Base-by-base conservation (phyloP, 352 stramenopile genomes). In the Nothophytophthora sp. region DNA sequence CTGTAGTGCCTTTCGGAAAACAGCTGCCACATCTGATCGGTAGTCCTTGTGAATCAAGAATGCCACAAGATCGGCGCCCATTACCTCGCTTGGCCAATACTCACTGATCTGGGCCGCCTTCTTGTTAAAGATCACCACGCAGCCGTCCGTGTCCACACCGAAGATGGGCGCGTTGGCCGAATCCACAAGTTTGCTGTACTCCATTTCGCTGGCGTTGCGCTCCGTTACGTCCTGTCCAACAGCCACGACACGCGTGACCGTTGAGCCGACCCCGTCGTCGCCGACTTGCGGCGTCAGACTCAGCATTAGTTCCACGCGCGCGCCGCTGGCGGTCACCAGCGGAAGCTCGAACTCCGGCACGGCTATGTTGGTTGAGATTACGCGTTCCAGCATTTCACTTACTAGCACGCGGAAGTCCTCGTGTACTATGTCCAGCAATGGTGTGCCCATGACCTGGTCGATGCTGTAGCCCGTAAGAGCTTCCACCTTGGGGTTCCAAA, bases 111-210 rank as follows among this genome's bases (percentile, higher is more conserved):
- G 84, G 20, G 78, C 72, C 0, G 86, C 90, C 62, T 96, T 97
- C 33, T 96, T 86, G 63, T 98, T 98, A 67, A 96, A 98, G 12
- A 92, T 81, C 11, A 86, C 80, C 15, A 92, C 69, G 13, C 57
- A 54, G 5, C 72, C 68, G 5, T 85, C 51, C 9, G 67, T 73
- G 33, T 90, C 75, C 13, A 92, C 76, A 4, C 75, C 81, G 39
- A 94, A 90, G 46, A 89, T 90, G 23, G 81, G 83, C 4, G 83
- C 83, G 34, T 94, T 92, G 2, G 81, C 83, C 4, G 75, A 75
- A 39, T 94, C 77, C 46, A 94, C 73, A 2, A 94, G 65, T 24
- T 79, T 83, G 36, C 72, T 74, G 33, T 86, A 86, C 53, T 92
- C 76, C 48, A 80, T 77, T 35, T 88, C 79, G 42, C 73, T 84